Conservation (phyloP, 805 yeast species). For the Isabelozyma gotoi region DNA sequence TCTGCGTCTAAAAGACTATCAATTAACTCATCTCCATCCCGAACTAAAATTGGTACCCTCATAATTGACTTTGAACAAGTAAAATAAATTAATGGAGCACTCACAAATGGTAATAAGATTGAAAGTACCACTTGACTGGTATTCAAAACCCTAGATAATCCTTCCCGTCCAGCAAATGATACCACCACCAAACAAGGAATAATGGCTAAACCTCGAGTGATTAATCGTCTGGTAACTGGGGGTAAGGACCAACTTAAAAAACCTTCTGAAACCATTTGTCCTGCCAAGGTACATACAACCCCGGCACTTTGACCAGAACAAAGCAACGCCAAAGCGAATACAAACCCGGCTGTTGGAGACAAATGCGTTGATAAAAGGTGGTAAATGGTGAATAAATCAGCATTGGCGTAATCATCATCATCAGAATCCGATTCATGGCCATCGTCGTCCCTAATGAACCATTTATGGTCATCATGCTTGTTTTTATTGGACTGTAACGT, state of each 20-base stretch:
- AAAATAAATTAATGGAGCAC: slow-evolving; percentile 84
- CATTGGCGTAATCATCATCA: slow-evolving; percentile 49
- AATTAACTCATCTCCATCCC: slow-evolving; percentile 30
- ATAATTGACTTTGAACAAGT: slow-evolving; percentile 68
- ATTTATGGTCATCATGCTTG: slow-evolving; percentile 5
- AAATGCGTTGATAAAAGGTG: slow-evolving; percentile 65
- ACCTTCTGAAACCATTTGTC: slow-evolving; percentile 93
- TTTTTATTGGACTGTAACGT: slow-evolving; percentile 53
- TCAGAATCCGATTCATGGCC: slow-evolving; percentile 21
- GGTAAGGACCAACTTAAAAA: slow-evolving; percentile 76
- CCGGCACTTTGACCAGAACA: slow-evolving; percentile 96
- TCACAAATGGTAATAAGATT: slow-evolving; percentile 77
- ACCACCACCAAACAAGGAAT: slow-evolving; percentile 82
- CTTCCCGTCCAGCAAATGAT: slow-evolving; percentile 72
- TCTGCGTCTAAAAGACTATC: slow-evolving; percentile 15
- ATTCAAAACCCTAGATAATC: slow-evolving; percentile 72
- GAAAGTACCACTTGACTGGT: slow-evolving; percentile 82
- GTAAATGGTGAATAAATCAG: slow-evolving; percentile 82
- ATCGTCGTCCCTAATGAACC: slow-evolving; percentile 8
- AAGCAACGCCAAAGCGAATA: slow-evolving; percentile 84
- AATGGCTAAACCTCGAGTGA: slow-evolving; percentile 82
- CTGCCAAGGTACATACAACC: slow-evolving; percentile 89
- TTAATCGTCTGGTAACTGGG: slow-evolving; percentile 77
- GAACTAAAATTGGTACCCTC: slow-evolving; percentile 48
- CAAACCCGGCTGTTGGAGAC: slow-evolving; percentile 83